A percentile compares a stretch with the other conserved stretches of the same genome.
Conservation (phyloP, 1,139 yeast genomes). For the Diutina ranongensis region DNA sequence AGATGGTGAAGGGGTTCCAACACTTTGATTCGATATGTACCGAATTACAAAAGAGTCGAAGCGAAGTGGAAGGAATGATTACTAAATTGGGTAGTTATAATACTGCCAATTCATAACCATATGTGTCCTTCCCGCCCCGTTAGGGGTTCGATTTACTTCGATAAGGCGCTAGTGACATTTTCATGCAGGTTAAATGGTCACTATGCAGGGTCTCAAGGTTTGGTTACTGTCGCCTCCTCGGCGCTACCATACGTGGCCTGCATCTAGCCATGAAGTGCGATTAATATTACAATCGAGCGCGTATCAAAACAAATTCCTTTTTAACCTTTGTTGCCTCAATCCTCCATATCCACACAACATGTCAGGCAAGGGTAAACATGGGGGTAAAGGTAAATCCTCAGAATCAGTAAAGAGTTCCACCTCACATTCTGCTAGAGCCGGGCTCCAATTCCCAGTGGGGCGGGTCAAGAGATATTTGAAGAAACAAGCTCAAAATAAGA, state of each 20-base stretch:
- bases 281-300: background rate
- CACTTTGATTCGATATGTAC: slow-evolving; percentile 69
- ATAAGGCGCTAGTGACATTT: too few relatives aligned
- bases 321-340: too few relatives aligned
- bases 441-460: slow-evolving; percentile 96
- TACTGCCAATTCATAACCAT: slow-evolving; percentile 20
- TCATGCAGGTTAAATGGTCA: too few relatives aligned
- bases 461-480: slow-evolving; percentile 94
- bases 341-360: slow-evolving; percentile 21
- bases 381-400: slow-evolving; percentile 92
- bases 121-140: too few relatives aligned
- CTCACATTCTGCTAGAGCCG: slow-evolving; percentile 96
- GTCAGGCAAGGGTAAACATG: slow-evolving; percentile 89
- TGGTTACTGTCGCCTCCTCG: too few relatives aligned
- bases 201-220: too few relatives aligned
- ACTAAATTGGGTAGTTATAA: slow-evolving; percentile 32
- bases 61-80: slow-evolving; percentile 41
- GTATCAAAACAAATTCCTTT: slow-evolving; percentile 8
- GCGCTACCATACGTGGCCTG: slow-evolving; percentile 1
- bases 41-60: slow-evolving; percentile 44
- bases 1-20: slow-evolving; percentile 45
- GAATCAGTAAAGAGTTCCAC: slow-evolving; percentile 52
- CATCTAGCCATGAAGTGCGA: background rate
- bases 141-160: slow-evolving; percentile 1
- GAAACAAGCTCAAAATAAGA: slow-evolving; percentile 82